These are phyloP conservation scores for Bipolaris victoriae DNA, from an alignment of 2,329 filamentous ascomycete species.

Conservation along the genomic window DNA sequence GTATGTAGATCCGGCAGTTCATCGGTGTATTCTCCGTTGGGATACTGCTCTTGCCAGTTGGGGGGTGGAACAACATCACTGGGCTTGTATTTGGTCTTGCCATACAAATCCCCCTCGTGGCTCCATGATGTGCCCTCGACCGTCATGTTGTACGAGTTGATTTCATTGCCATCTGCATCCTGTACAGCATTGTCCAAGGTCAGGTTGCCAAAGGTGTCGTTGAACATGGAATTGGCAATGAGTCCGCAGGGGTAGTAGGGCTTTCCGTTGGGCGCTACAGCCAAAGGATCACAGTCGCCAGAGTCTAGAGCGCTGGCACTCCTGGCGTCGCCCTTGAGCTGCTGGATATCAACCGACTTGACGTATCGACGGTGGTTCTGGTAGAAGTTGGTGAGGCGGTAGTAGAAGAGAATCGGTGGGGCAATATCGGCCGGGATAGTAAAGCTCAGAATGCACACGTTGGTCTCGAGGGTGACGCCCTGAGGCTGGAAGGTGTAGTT, in stretches of 20 bases:
- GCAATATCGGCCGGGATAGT: slow-evolving; percentile 77
- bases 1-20: slow-evolving; percentile 74
- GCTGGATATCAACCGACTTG: slow-evolving; percentile 81
- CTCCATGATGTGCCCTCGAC: slow-evolving; percentile 83
- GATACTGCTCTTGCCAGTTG: slow-evolving; percentile 79
- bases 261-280: slow-evolving; percentile 50
- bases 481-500: slow-evolving; percentile 46
- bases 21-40: slow-evolving; percentile 68
- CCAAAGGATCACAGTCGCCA: slow-evolving; percentile 78
- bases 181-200: slow-evolving; percentile 61
- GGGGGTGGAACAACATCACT: slow-evolving; percentile 78
- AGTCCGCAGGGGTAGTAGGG: slow-evolving; percentile 94
- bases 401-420: slow-evolving; percentile 89
- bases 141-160: slow-evolving; percentile 73
- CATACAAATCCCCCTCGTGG: slow-evolving; percentile 82
- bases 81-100: slow-evolving; percentile 68
- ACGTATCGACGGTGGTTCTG: slow-evolving; percentile 98
- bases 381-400: slow-evolving; percentile 96
- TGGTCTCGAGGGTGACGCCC: slow-evolving; percentile 42
- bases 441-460: slow-evolving; percentile 76
- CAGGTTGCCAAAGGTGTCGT: slow-evolving; percentile 81
- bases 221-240: slow-evolving; percentile 96
- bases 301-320: slow-evolving; percentile 65
- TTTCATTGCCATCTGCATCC: slow-evolving; percentile 41
- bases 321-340: slow-evolving; percentile 76